These are phyloP conservation scores for Metrosideros polymorpha DNA, from an alignment of 441 rosid genomes.

Conservation along the genomic window DNA sequence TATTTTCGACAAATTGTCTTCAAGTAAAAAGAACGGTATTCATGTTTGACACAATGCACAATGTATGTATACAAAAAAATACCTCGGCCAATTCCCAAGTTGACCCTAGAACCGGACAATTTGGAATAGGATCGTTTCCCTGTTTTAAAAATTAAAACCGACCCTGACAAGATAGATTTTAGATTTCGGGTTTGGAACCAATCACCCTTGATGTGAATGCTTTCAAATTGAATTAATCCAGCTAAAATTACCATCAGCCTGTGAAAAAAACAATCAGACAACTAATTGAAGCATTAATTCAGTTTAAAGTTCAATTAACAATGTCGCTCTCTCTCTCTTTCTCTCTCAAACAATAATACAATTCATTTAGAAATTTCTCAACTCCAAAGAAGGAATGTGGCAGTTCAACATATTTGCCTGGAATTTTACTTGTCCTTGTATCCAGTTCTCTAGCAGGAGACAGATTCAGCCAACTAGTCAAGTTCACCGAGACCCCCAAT, in stretches of 20 bases:
- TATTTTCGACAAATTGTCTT: not conserved
- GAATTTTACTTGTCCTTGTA: not conserved
- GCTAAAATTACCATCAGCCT: not conserved
- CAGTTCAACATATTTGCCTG: not conserved
- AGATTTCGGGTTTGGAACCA: not conserved
- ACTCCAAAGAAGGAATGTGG: not conserved
- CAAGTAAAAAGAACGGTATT: not conserved
- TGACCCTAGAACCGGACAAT: accelerated
- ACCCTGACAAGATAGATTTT: not conserved
- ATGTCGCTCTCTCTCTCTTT: not conserved
- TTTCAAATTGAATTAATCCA: not conserved
- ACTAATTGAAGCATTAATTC: not conserved
- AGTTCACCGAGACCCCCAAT: not conserved
- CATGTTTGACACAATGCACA: not conserved
- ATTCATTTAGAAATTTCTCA: not conserved
- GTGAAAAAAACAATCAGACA: not conserved
- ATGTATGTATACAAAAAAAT: accelerated
- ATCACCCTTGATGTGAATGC: not conserved
- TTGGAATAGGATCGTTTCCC: not conserved
- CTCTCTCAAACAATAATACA: not conserved
- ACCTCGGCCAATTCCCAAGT: not conserved
- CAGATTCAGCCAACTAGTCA: not conserved
- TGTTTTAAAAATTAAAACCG: accelerated
- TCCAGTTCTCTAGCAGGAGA: not conserved
- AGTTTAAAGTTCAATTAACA: not conserved